Percentiles rank a stretch among this genome's conserved stretches.
Conservation (phyloP, 768 basidiomycete genomes). For the Gelatoporia subvermispora region DNA sequence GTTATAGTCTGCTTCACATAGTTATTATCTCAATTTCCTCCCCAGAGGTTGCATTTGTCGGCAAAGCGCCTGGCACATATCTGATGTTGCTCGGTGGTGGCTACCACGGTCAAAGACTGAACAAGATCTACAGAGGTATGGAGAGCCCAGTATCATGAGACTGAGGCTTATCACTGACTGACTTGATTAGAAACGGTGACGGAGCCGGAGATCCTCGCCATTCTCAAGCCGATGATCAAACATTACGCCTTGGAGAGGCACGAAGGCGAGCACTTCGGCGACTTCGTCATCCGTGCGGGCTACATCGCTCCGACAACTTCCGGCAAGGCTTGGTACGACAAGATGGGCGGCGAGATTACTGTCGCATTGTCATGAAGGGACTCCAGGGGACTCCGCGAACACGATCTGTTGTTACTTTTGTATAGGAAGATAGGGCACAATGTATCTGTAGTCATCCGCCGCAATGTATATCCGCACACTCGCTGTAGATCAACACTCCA, state of each 20-base stretch:
- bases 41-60: constrained; percentile 90
- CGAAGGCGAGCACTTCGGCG: constrained; percentile 91
- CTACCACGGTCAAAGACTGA: constrained; percentile 89
- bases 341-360: constrained; percentile 61
- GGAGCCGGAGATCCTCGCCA: constrained; percentile 87
- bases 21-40: background rate
- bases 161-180: background rate
- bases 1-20: background rate
- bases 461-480: too few species aligned
- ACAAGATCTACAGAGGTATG: constrained; percentile 93
- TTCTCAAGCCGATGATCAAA: constrained; percentile 91
- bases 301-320: constrained; percentile 83
- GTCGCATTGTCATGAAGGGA: too few species aligned
- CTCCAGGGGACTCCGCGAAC: too few species aligned
- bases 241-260: constrained; percentile 81
- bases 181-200: constrained; percentile 67
- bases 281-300: constrained; percentile 89
- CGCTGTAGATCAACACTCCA: too few species aligned
- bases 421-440: too few species aligned
- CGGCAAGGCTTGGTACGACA: constrained; percentile 84
- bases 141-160: too few species aligned
- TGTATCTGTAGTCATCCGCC: too few species aligned
- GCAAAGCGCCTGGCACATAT: constrained; percentile 91
- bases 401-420: too few species aligned
- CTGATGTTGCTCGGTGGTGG: constrained; percentile 95